Conservation (phyloP, 208 protist species). For the Trichomonas vaginalis region DNA sequence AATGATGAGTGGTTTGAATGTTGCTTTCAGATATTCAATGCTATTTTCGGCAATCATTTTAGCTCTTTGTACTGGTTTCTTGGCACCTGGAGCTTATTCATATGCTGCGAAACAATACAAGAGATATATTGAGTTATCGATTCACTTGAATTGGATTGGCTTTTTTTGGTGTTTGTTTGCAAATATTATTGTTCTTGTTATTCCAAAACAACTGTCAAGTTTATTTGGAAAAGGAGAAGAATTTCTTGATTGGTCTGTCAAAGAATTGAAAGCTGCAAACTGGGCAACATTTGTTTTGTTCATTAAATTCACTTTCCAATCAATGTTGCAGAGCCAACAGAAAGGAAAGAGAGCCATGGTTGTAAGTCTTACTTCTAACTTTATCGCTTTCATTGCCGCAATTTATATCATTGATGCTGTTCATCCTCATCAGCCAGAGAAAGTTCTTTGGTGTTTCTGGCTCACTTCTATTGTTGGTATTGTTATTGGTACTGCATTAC, state of each 20-base stretch:
- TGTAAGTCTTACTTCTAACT: not conserved
- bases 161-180: not conserved
- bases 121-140: not conserved
- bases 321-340: not conserved
- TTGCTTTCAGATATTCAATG: not conserved
- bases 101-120: not conserved
- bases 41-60: not conserved
- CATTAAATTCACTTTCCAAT: not conserved
- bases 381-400: not conserved
- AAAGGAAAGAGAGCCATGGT: not conserved
- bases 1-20: not conserved
- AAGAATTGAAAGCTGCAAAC: not conserved
- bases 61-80: not conserved
- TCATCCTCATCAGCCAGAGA: not conserved
- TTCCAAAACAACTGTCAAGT: not conserved
- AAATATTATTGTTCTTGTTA: not conserved
- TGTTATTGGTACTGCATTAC: not conserved
- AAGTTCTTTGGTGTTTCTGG: not conserved
- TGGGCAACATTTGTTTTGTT: not conserved
- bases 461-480: not conserved
- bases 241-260: not conserved
- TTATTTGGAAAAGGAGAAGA: not conserved
- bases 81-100: not conserved
- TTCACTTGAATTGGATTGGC: not conserved
- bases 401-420: not conserved